Evolutionary conservation across 2,329 filamentous ascomycete species (phyloP), one percentile per base, ranked within the genome.

Genomic region (Penicillium freii): DNA sequence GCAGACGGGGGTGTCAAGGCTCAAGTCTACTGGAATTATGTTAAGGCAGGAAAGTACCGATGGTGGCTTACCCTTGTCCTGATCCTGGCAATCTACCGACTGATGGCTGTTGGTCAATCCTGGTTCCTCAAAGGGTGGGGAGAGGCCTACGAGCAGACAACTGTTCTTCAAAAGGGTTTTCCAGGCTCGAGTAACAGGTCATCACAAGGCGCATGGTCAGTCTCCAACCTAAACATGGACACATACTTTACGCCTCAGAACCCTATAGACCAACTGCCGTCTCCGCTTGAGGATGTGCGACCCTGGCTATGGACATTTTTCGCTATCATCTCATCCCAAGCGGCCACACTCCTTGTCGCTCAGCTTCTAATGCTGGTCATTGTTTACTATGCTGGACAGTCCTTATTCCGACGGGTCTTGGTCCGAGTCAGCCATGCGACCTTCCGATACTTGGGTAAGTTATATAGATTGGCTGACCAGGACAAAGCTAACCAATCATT

Each of bases 81-180:
- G 1, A 77, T 87, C 13, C 84, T 92, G 58, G 73, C 82, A 6
- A 40, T 86, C 0, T 90, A 86, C 65, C 86, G 92, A 7, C 68
- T 86, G 13, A 76, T 84, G 19, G 83, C 87, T 38, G 79, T 95
- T 39, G 81, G 81, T 1, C 84, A 91, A 66, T 87, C 84, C 1
- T 93, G 91, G 83, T 92, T 94, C 44, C 80, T 96, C 53, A 95
- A 96, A 70, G 82, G 87, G 27, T 96, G 92, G 91, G 90, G 90
- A 31, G 90, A 95, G 69, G 85, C 86, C 7, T 93, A 92, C 71
- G 68, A 72, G 36, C 67, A 69, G 39, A 62, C 63, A 15, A 49
- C 62, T 36, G 51, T 70, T 2, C 27, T 65, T 17, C 54, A 69
- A 8, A 70, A 47, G 51, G 60, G 51, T 7, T 5, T 50, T 6